phyloP scores from a whole-genome alignment of 257 asterid species.

The Gentiana dahurica region DNA sequence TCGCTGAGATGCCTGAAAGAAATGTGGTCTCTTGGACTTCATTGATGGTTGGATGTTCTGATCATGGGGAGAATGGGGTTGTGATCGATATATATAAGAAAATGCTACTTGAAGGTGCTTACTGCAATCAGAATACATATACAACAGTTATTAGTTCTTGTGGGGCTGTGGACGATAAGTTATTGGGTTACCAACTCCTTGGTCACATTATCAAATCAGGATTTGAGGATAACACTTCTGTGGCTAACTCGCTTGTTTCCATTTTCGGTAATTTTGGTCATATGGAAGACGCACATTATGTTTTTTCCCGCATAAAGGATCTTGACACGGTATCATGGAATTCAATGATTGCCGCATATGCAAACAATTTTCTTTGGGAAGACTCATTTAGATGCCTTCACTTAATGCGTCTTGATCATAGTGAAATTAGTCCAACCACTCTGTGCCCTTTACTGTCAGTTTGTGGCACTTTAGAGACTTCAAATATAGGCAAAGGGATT shows the following conservation, averaged over 20 bases:
- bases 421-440: constrained; percentile 51
- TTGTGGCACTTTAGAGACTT: constrained; percentile 34
- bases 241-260: constrained; percentile 66
- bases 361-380: constrained; percentile 35
- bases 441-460: constrained; percentile 51
- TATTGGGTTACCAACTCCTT: constrained; percentile 64
- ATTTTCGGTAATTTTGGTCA: constrained; percentile 44
- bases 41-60: constrained; percentile 59
- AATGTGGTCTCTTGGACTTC: constrained; percentile 97
- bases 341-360: constrained; percentile 62
- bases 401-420: constrained; percentile 53
- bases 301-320: constrained; percentile 46
- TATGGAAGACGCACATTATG: constrained; percentile 34
- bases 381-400: constrained; percentile 44
- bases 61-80: constrained; percentile 33
- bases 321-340: constrained; percentile 78
- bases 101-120: constrained; percentile 47
- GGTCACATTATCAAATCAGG: constrained; percentile 69
- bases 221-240: constrained; percentile 45
- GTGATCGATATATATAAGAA: constrained; percentile 38
- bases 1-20: constrained; percentile 63
- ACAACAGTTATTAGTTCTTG: constrained; percentile 62
- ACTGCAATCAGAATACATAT: constrained; percentile 56
- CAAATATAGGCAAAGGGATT: constrained; percentile 68
- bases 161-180: constrained; percentile 55